phyloP scores from a whole-genome alignment of 2,329 filamentous ascomycete species.

The Fragosphaeria purpurea region DNA sequence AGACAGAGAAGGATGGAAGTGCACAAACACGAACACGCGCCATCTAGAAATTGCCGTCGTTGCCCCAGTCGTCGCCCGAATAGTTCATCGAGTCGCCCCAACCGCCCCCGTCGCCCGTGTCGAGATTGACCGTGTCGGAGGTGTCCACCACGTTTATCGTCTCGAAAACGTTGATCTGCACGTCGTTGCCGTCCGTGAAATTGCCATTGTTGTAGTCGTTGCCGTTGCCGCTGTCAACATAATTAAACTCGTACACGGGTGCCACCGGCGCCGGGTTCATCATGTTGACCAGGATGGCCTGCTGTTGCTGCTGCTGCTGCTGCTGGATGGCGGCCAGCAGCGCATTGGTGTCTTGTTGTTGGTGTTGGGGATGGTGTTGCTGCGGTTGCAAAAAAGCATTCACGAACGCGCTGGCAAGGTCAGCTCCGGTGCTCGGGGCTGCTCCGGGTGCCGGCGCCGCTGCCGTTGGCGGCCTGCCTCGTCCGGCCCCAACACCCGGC shows the following conservation, averaged over 20 bases:
- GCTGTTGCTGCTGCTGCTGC: not conserved
- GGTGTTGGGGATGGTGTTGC: too few species aligned
- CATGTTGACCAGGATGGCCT: not conserved
- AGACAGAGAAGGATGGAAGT: not conserved
- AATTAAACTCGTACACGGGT: not conserved
- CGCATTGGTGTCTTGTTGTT: not conserved
- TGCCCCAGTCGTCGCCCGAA: conserved; percentile 13
- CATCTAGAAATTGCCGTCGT: not conserved
- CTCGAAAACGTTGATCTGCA: not conserved
- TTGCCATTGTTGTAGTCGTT: not conserved
- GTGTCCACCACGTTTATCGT: not conserved
- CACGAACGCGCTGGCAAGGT: too few species aligned
- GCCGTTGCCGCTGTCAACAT: not conserved
- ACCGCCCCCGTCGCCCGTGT: not conserved
- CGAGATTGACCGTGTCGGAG: conserved; percentile 1
- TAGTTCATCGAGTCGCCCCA: conserved; percentile 10
- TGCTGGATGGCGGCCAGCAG: not conserved
- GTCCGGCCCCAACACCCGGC: too few species aligned
- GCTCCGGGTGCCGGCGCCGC: not conserved
- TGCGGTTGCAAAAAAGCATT: too few species aligned
- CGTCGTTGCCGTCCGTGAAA: not conserved
- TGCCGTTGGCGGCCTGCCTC: not conserved
- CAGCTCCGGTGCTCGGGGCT: too few species aligned
- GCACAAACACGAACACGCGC: not conserved
- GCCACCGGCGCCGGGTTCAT: not conserved